Conservation (phyloP, 257 asterid species). For the Solanum pennellii region DNA sequence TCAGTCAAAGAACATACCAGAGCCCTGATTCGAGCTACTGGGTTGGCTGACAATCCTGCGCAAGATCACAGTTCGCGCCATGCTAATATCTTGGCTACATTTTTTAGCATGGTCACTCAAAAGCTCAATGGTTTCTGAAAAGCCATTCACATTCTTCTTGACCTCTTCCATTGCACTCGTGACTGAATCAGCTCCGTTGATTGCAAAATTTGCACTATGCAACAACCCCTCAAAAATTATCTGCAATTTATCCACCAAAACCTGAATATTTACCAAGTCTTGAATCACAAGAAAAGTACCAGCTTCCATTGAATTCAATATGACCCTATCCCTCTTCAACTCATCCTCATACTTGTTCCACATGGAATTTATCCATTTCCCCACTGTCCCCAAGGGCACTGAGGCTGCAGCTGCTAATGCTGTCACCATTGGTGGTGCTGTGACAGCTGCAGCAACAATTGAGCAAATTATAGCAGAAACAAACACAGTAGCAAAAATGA, state of each 20-base stretch:
- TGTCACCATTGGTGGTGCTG: slow-evolving; percentile 57
- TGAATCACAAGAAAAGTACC: slow-evolving; percentile 39
- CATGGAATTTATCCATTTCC: slow-evolving; percentile 51
- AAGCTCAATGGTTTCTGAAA: slow-evolving; percentile 38
- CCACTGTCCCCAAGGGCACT: slow-evolving; percentile 49
- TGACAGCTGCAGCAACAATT: slow-evolving; percentile 66
- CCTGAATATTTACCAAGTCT: slow-evolving; percentile 39
- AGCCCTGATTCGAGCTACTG: neutral
- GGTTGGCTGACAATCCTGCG: slow-evolving; percentile 54
- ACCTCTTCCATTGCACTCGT: slow-evolving; percentile 24
- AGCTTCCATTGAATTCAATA: slow-evolving; percentile 27
- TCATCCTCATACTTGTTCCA: slow-evolving; percentile 36
- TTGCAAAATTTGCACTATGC: slow-evolving; percentile 18
- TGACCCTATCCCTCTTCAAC: slow-evolving; percentile 40
- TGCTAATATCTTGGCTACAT: slow-evolving; percentile 42
- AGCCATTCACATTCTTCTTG: slow-evolving; percentile 29
- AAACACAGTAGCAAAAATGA: slow-evolving; percentile 48
- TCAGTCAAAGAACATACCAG: slow-evolving; percentile 1
- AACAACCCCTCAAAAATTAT: slow-evolving; percentile 24
- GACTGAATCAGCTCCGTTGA: slow-evolving; percentile 15
- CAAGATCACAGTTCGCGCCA: slow-evolving; percentile 49
- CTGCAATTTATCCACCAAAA: slow-evolving; percentile 25
- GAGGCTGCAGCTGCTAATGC: slow-evolving; percentile 60
- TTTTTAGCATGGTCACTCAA: slow-evolving; percentile 27
- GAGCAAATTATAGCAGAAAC: slow-evolving; percentile 60